These are phyloP conservation scores for Pseudogymnoascus sp. DNA, from an alignment of 2,329 filamentous ascomycete genomes.

Conservation along the genomic window DNA sequence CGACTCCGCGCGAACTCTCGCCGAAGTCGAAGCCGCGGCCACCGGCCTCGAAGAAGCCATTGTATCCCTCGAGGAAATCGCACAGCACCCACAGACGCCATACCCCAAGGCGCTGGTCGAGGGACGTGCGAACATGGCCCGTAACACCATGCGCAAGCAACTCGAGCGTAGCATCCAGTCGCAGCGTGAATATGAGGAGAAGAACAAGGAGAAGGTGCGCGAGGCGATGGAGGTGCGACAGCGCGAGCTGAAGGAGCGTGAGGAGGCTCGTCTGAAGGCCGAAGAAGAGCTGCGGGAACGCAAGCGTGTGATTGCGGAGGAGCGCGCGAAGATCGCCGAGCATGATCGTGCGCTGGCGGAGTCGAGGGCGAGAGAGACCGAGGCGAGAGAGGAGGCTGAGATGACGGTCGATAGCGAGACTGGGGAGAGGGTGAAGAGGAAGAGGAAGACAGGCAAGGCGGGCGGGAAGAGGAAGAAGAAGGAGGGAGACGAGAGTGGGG, in stretches of 20 bases:
- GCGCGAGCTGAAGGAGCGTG: slow-evolving; percentile 67
- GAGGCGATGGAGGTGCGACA: slow-evolving; percentile 75
- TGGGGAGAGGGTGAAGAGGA: slow-evolving; percentile 71
- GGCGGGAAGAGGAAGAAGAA: slow-evolving; percentile 36
- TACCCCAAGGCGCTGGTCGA: slow-evolving; percentile 89
- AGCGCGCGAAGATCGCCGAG: slow-evolving; percentile 73
- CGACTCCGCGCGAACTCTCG: slow-evolving; percentile 69
- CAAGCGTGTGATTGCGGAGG: slow-evolving; percentile 75
- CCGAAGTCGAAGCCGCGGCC: slow-evolving; percentile 73
- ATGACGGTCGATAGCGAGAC: slow-evolving; percentile 76
- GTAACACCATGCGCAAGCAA: slow-evolving; percentile 89
- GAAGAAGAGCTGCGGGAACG: slow-evolving; percentile 65
- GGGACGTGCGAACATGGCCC: slow-evolving; percentile 93
- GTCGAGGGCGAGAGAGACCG: slow-evolving; percentile 64
- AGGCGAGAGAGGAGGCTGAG: slow-evolving; percentile 63
- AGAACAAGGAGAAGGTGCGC: slow-evolving; percentile 80
- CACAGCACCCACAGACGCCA: slow-evolving; percentile 59
- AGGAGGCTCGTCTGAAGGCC: slow-evolving; percentile 64
- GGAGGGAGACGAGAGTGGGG: slow-evolving; percentile 30
- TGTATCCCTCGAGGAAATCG: slow-evolving; percentile 58
- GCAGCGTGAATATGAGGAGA: slow-evolving; percentile 87
- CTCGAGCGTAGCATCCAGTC: slow-evolving; percentile 76
- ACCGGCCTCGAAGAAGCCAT: slow-evolving; percentile 82
- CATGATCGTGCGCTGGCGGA: slow-evolving; percentile 67
- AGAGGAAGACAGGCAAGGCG: slow-evolving; percentile 49